Evolutionary conservation across 2,329 filamentous ascomycete genomes (phyloP), one percentile per base, ranked within the genome.

Genomic region (Aureobasidium leucospermi): DNA sequence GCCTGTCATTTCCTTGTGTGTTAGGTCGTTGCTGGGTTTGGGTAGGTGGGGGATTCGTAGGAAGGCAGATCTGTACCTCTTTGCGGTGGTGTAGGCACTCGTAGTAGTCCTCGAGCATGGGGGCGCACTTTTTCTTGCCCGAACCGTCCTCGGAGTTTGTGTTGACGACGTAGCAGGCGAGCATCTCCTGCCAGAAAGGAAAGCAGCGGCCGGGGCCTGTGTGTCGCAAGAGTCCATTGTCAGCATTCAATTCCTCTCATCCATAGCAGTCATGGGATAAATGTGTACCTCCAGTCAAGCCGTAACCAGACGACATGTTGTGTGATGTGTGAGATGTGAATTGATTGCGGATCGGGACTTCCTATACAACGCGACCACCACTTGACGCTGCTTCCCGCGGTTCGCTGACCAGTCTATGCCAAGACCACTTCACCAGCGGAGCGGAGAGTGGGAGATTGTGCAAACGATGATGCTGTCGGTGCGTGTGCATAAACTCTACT

Each of bases 81-180:
- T 99, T 99, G 81, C 88, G 91, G 81, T 99, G 94, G 75, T 99
- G 94, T 72, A 99, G 79, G 76, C 95, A 99, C 79, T 99, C 94
- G 74, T 96, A 96, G 80, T 99, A 99, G 74, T 99, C 94, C 74
- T 99, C 94, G 66, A 97, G 81, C 4, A 85, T 83, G 15, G 89
- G 87, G 16, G 82, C 78, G 74, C 95, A 99, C 78, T 96, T 96
- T 75, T 86, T 88, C 79, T 92, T 94, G 67, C 90, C 90, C 15
- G 85, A 84, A 66, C 85, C 81, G 70, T 92, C 88, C 59, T 93
- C 88, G 65, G 87, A 79, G 65, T 82, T 83, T 59, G 90, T 90
- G 79, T 97, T 97, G 72, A 96, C 86, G 63, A 96, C 91, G 76
- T 99, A 99, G 85, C 94, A 99, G 70, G 91, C 91, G 73, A 99